Evolutionary conservation across 2,329 filamentous ascomycete genomes (phyloP).

Genomic region (Phialocephala sp.): DNA sequence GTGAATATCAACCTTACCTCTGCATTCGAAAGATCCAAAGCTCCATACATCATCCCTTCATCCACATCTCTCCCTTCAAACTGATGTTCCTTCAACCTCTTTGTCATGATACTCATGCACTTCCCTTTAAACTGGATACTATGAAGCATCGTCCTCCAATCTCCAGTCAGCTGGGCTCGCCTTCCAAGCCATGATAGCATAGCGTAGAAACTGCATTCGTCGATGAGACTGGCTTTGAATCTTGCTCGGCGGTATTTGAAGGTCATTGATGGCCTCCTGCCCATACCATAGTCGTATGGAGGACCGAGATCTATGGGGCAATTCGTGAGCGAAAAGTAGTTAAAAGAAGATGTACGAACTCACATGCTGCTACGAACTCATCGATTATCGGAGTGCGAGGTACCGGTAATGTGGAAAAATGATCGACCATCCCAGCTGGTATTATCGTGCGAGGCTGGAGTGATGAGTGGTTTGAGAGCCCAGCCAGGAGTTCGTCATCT

Average conservation of each 20-base stretch:
- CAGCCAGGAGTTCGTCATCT: background rate
- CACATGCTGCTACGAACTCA: background rate
- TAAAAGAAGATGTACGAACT: background rate
- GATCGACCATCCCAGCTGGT: background rate
- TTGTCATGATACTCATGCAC: conserved; percentile 2
- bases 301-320: background rate
- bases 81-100: background rate
- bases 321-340: background rate
- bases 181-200: conserved; percentile 1
- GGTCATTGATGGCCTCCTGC: background rate
- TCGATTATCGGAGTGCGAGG: background rate
- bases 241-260: conserved; percentile 7
- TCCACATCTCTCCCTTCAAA: background rate
- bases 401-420: background rate
- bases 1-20: background rate
- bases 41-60: conserved; percentile 2
- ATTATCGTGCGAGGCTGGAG: conserved; percentile 1
- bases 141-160: background rate
- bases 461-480: background rate
- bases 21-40: conserved; percentile 6
- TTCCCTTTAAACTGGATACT: background rate
- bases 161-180: background rate
- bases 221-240: conserved; percentile 10
- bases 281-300: conserved; percentile 7
- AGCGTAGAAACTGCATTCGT: conserved; percentile 12